A percentile compares a stretch with the other conserved stretches of the same genome.
phyloP scores from a whole-genome alignment of 2,329 filamentous ascomycete species.

The Zymoseptoria crescenta region DNA sequence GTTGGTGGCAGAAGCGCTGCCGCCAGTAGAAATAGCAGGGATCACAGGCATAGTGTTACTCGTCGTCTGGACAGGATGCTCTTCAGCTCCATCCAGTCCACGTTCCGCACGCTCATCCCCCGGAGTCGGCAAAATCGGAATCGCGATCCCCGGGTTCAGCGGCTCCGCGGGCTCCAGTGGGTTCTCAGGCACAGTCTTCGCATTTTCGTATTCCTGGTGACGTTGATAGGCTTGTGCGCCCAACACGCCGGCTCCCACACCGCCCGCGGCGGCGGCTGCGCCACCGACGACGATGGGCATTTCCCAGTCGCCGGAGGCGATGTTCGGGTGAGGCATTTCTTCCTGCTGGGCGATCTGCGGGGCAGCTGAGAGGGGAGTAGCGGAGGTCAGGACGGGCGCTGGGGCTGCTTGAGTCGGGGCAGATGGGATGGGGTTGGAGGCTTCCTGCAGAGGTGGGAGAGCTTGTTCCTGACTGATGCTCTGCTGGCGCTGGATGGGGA shows the following conservation, averaged over 20 bases:
- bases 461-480: conserved; percentile 14
- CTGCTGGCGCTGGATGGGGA: conserved; percentile 16
- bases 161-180: neutral
- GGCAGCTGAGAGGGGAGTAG: neutral
- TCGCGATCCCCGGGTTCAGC: neutral
- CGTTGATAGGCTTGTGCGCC: conserved; percentile 19
- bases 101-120: neutral
- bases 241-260: conserved; percentile 33
- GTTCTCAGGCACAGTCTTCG: neutral
- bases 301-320: neutral
- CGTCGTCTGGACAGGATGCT: neutral
- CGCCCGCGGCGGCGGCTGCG: conserved; percentile 33
- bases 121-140: neutral
- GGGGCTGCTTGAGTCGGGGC: conserved; percentile 3
- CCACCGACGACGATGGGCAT: conserved; percentile 33
- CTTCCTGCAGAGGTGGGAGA: conserved; percentile 22
- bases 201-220: conserved; percentile 13
- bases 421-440: conserved; percentile 9
- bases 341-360: conserved; percentile 9
- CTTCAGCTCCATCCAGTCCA: neutral
- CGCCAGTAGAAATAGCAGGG: neutral
- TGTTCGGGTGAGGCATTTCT: neutral
- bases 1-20: too few relatives aligned
- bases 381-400: neutral
- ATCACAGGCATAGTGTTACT: neutral